Evolutionary conservation across 208 protist species (phyloP).

Genomic region (Trypanosoma platydactyli): DNA sequence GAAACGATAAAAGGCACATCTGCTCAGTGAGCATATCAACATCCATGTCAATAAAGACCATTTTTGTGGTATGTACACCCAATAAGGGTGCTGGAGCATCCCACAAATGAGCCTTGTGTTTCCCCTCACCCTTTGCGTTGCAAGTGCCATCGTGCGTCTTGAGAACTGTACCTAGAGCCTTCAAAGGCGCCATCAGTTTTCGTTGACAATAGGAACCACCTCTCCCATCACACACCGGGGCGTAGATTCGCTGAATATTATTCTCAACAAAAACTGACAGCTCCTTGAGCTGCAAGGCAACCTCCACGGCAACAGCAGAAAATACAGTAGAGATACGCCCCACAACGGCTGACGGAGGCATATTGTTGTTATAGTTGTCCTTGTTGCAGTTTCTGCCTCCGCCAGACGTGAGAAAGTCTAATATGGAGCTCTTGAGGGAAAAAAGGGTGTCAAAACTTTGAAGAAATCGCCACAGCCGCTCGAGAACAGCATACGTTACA

Average conservation of each 20-base stretch:
- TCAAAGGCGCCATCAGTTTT: neutral
- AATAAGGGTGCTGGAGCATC: neutral
- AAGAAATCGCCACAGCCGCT: slow-evolving; percentile 45
- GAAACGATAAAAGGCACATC: slow-evolving; percentile 62
- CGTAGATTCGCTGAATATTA: neutral
- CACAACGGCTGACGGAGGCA: neutral
- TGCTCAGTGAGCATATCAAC: slow-evolving; percentile 44
- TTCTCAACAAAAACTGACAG: slow-evolving; percentile 13
- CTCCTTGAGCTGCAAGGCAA: slow-evolving; percentile 4
- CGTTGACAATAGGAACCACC: neutral
- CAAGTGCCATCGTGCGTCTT: neutral
- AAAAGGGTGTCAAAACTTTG: slow-evolving; percentile 1
- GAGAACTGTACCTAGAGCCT: slow-evolving; percentile 16
- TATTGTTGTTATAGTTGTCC: neutral
- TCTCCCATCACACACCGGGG: neutral
- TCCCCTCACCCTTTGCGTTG: neutral
- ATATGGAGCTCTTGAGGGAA: neutral
- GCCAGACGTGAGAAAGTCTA: neutral
- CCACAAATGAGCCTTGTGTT: neutral
- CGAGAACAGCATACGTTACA: slow-evolving; percentile 41
- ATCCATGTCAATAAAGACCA: slow-evolving; percentile 23
- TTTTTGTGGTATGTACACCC: neutral
- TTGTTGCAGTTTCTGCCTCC: neutral
- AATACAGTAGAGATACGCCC: neutral
- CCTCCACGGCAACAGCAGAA: slow-evolving; percentile 1